Evolutionary conservation across 1,284 basidiomycete genomes (phyloP).

Genomic region (Ustilago xerochloae): DNA sequence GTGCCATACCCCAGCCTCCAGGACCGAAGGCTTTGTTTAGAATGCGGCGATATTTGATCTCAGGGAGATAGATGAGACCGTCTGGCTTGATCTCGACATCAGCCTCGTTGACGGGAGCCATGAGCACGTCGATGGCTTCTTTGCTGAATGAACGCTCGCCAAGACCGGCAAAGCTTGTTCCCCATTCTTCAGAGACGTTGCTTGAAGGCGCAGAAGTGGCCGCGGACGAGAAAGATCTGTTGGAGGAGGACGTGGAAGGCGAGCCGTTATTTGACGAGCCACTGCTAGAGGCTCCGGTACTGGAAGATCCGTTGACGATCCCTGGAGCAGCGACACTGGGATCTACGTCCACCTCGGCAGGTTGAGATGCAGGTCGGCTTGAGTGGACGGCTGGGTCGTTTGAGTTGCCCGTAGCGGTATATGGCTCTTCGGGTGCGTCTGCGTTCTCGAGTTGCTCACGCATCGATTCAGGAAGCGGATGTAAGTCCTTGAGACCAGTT

Average conservation of each 20-base stretch:
- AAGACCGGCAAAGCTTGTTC: conserved; percentile 84
- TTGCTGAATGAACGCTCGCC: conserved; percentile 81
- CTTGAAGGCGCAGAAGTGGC: conserved; percentile 13
- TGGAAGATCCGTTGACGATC: conserved; percentile 16
- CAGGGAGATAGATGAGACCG: conserved; percentile 92
- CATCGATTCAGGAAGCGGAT: conserved; percentile 46
- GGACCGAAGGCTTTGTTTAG: conserved; percentile 95
- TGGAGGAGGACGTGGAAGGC: conserved; percentile 10
- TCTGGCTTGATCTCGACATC: conserved; percentile 97
- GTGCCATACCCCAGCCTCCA: conserved; percentile 95
- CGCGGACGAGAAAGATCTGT: conserved; percentile 1
- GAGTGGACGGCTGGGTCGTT: conserved; percentile 53
- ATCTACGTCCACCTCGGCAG: conserved; percentile 37
- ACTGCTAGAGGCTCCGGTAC: no score
- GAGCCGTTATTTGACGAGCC: no score
- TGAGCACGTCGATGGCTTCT: conserved; percentile 79
- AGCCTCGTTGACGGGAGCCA: conserved; percentile 78
- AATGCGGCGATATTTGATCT: conserved; percentile 96
- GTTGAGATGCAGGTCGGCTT: conserved; percentile 45
- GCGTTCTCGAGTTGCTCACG: conserved; percentile 38
- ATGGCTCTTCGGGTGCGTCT: conserved; percentile 32
- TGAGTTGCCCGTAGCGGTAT: conserved; percentile 48
- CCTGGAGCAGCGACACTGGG: conserved; percentile 50
- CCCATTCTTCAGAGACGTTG: conserved; percentile 75
- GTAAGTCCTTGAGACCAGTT: conserved; percentile 41